These are phyloP conservation scores for Colletotrichum simmondsii DNA, from an alignment of 2,329 filamentous ascomycete genomes.

Conservation along the genomic window DNA sequence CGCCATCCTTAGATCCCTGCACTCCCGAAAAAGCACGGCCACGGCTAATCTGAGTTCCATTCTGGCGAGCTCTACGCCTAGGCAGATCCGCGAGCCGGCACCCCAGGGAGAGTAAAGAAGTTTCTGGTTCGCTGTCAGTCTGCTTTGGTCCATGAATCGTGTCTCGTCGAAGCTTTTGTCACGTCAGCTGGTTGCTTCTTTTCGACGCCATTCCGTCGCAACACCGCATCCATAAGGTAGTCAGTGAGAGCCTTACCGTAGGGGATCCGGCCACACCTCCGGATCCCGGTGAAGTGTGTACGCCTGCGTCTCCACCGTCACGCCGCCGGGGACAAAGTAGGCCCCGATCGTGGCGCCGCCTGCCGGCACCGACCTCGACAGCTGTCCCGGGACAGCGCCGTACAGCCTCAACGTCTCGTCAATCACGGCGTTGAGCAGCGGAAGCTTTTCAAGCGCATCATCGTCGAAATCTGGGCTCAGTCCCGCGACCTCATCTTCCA, in stretches of 20 bases:
- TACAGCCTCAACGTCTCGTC: constrained; percentile 58
- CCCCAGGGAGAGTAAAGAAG: constrained; percentile 64
- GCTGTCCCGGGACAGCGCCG: constrained; percentile 48
- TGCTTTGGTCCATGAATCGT: constrained; percentile 7
- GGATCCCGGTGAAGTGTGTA: constrained; percentile 58
- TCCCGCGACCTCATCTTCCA: constrained; percentile 48
- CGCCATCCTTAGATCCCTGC: constrained; percentile 45
- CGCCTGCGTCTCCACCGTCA: constrained; percentile 53
- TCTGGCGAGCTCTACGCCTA: constrained; percentile 67
- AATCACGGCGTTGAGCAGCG: constrained; percentile 54
- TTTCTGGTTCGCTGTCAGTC: constrained; percentile 50
- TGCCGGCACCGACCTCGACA: constrained; percentile 52
- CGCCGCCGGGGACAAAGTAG: constrained; percentile 51
- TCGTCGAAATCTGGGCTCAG: constrained; percentile 41
- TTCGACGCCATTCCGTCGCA: background rate
- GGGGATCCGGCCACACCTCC: constrained; percentile 52
- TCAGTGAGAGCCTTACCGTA: constrained; percentile 29
- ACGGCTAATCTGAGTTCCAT: constrained; percentile 65
- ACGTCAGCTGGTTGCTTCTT: background rate
- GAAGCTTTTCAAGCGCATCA: constrained; percentile 47
- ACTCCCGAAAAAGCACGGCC: constrained; percentile 63
- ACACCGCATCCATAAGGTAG: background rate
- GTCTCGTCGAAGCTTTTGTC: constrained; percentile 23
- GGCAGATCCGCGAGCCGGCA: constrained; percentile 57
- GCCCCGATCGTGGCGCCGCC: constrained; percentile 52